Conservation (phyloP, 441 rosid genomes). For the Populus hybrid region DNA sequence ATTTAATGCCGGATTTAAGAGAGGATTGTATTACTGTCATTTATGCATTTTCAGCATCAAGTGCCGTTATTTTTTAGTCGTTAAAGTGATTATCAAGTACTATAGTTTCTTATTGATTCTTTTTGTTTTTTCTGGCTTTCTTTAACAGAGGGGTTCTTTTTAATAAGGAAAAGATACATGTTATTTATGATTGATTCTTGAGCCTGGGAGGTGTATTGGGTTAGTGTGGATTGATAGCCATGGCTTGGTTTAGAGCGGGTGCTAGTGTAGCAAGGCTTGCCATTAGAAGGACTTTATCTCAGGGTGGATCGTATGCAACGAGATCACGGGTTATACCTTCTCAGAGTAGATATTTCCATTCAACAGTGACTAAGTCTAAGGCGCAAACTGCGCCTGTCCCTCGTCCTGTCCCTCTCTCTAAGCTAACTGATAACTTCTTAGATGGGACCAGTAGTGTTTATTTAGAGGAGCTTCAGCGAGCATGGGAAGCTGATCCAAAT, state of each 20-base stretch:
- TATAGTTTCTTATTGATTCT: neutral
- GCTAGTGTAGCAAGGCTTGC: constrained; percentile 62
- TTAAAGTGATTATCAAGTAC: neutral
- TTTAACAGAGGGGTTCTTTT: neutral
- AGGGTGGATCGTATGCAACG: constrained; percentile 49
- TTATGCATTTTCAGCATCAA: neutral
- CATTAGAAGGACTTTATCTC: constrained; percentile 60
- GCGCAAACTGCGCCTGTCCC: constrained; percentile 79
- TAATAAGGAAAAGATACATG: neutral
- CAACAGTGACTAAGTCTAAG: constrained; percentile 53
- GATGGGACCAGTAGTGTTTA: constrained; percentile 98
- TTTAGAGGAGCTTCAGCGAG: constrained; percentile 91
- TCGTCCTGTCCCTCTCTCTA: constrained; percentile 82
- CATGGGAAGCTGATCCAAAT: constrained; percentile 88
- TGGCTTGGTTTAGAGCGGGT: constrained; percentile 88
- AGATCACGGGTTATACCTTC: constrained; percentile 51
- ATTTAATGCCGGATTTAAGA: neutral
- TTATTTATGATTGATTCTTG: neutral
- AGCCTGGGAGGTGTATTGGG: neutral
- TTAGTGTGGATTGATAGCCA: constrained; percentile 25
- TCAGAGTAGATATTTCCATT: constrained; percentile 51
- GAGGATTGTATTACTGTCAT: neutral
- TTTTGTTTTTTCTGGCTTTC: too few species aligned
- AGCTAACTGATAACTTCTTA: constrained; percentile 82
- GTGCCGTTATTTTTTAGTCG: neutral